Conservation (phyloP, 495 filamentous ascomycete species). For the Aspergillus bertholletiae region DNA sequence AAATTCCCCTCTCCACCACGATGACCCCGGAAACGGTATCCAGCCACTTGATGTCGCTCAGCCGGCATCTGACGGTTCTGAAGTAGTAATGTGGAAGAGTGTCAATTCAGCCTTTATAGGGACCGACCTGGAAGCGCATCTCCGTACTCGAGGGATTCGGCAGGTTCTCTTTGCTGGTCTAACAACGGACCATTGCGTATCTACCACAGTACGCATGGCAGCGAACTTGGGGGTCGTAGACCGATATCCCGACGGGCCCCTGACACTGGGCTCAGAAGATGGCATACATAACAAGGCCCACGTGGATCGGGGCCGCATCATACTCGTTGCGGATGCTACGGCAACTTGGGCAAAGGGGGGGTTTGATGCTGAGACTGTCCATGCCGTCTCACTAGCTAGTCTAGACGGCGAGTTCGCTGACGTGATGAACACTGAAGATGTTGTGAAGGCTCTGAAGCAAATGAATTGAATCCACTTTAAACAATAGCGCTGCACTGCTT, state of each 20-base stretch:
- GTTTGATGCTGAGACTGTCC: constrained; percentile 45
- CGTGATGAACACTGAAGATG: constrained; percentile 34
- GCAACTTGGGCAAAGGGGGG: constrained; percentile 43
- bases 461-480: neutral
- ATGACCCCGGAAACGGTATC: constrained; percentile 24
- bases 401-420: constrained; percentile 47
- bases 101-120: constrained; percentile 50
- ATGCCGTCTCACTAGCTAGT: constrained; percentile 43
- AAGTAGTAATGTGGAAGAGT: constrained; percentile 41
- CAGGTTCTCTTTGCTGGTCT: constrained; percentile 42
- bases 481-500: neutral
- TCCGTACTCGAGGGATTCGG: constrained; percentile 31
- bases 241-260: constrained; percentile 22
- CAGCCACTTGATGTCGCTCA: constrained; percentile 35
- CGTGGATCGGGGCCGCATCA: constrained; percentile 37
- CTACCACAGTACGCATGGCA: constrained; percentile 48
- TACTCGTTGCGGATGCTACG: constrained; percentile 46
- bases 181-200: constrained; percentile 51
- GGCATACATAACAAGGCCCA: constrained; percentile 4
- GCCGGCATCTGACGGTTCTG: constrained; percentile 37
- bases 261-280: constrained; percentile 6
- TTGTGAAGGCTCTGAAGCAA: constrained; percentile 24
- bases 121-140: constrained; percentile 35
- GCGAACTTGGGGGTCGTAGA: constrained; percentile 44
- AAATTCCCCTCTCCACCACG: constrained; percentile 29